Evolutionary conservation across 768 basidiomycete genomes (phyloP).

Genomic region (Xerocomellus amylosporus): DNA sequence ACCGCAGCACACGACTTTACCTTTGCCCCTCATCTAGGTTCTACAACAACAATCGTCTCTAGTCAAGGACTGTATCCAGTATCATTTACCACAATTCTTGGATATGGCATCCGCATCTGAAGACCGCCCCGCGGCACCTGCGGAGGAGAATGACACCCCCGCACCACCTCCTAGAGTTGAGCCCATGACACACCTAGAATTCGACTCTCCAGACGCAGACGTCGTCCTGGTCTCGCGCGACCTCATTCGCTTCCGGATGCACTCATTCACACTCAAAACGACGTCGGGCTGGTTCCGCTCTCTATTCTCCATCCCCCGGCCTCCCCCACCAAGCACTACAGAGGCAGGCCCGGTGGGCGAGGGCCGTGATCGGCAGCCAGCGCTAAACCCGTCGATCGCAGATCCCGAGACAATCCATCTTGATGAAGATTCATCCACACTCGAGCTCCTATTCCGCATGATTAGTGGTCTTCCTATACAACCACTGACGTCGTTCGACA

Average conservation of each 20-base stretch:
- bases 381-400: slow-evolving; percentile 9
- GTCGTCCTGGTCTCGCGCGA: slow-evolving; percentile 50
- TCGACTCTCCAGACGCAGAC: slow-evolving; percentile 54
- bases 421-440: slow-evolving; percentile 53
- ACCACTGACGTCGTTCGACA: slow-evolving; percentile 47
- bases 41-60: neutral
- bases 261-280: slow-evolving; percentile 55
- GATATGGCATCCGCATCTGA: slow-evolving; percentile 18
- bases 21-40: neutral
- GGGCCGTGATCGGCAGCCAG: neutral
- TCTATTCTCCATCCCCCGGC: slow-evolving; percentile 58
- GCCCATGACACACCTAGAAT: slow-evolving; percentile 44
- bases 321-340: neutral
- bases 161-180: neutral
- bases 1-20: neutral
- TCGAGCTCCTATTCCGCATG: slow-evolving; percentile 60
- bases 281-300: slow-evolving; percentile 58
- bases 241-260: slow-evolving; percentile 53
- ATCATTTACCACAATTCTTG: neutral
- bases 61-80: no score
- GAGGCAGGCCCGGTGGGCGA: neutral
- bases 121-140: neutral
- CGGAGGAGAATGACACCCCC: neutral
- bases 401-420: slow-evolving; percentile 44
- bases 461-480: slow-evolving; percentile 56